These are phyloP conservation scores for Penicillium sp. DNA, from an alignment of 2,329 filamentous ascomycete genomes.

Conservation along the genomic window DNA sequence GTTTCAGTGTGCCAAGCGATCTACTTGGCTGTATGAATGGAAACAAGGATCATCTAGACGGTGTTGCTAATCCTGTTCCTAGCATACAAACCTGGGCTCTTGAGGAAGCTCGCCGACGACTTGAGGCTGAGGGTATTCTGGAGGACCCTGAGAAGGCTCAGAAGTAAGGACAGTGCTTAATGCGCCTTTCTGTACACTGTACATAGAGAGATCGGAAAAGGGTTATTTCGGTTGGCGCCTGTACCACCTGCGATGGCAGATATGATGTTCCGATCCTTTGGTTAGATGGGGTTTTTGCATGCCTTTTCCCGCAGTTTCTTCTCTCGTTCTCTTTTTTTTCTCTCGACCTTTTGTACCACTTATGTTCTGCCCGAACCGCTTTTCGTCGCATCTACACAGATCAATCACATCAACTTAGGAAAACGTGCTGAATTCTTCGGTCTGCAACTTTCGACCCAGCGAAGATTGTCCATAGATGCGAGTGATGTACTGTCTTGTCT, in stretches of 20 bases:
- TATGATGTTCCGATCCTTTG: slow-evolving; percentile 27
- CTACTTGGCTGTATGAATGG: not conserved
- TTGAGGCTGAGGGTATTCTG: slow-evolving; percentile 93
- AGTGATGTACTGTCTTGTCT: not conserved
- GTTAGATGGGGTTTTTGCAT: slow-evolving; percentile 33
- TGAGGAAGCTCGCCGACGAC: slow-evolving; percentile 87
- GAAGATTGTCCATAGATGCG: not conserved
- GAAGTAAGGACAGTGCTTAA: slow-evolving; percentile 35
- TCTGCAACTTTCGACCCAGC: slow-evolving; percentile 4
- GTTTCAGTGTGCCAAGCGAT: not conserved
- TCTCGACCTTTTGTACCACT: slow-evolving; percentile 21
- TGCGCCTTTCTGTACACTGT: slow-evolving; percentile 34
- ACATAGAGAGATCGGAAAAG: slow-evolving; percentile 37
- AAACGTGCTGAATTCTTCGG: slow-evolving; percentile 4
- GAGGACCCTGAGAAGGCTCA: slow-evolving; percentile 62
- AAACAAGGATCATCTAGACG: not conserved
- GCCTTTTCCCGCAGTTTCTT: slow-evolving; percentile 23
- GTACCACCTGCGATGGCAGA: slow-evolving; percentile 26
- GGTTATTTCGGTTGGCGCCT: slow-evolving; percentile 26
- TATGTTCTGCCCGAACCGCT: slow-evolving; percentile 12
- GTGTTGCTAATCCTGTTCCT: slow-evolving; percentile 18
- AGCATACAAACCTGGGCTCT: slow-evolving; percentile 99
- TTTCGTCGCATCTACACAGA: slow-evolving; percentile 17
- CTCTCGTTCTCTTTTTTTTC: slow-evolving; percentile 20
- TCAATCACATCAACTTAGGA: slow-evolving; percentile 11